Base-by-base conservation (phyloP, 2,329 filamentous ascomycete genomes). In the Colletotrichum euphorbiae region DNA sequence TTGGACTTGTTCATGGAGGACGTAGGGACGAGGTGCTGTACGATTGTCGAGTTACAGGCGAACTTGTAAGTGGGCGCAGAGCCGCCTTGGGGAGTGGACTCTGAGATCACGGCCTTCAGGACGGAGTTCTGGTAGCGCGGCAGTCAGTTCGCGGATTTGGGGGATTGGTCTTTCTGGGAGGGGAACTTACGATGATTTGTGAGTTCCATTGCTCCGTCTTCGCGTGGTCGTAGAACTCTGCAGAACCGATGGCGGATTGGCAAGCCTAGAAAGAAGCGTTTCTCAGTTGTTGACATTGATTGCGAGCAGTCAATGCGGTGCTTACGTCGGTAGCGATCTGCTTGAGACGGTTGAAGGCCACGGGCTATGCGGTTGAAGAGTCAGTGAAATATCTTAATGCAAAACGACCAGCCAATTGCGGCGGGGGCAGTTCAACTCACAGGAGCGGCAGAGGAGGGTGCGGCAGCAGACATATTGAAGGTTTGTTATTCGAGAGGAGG, bases 1-100 rank as follows among this genome's bases (percentile, higher is more conserved):
- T 84, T 83, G 70, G 87, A 77, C 80, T 88, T 89, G 81, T 88
- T 90, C 57, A 89, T 82, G 63, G 87, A 83, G 33, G 88, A 87
- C 12, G 88, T 90, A 62, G 91, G 88, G 19, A 91, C 88, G 38
- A 95, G 85, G 83, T 98, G 95, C 84, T 99, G 95, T 74, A 98
- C 97, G 77, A 98, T 98, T 72, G 95, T 98, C 84, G 93, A 97
- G 86, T 97, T 98, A 82, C 97, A 94, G 74, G 94, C 93, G 82
- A 95, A 98, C 82, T 98, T 98, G 88, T 90, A 97, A 15, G 84
- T 80, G 5, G 92, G 91, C 28, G 87, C 83, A 31, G 84, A 80
- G 69, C 84, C 82, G 70, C 85, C 81, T 54, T 85, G 78, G 17
- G 88, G 85, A 17, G 87, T 89, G 57, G 91, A 90, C 77, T 94